Conservation (phyloP, 2,329 filamentous ascomycete species). For the Bipolaris zeicola region DNA sequence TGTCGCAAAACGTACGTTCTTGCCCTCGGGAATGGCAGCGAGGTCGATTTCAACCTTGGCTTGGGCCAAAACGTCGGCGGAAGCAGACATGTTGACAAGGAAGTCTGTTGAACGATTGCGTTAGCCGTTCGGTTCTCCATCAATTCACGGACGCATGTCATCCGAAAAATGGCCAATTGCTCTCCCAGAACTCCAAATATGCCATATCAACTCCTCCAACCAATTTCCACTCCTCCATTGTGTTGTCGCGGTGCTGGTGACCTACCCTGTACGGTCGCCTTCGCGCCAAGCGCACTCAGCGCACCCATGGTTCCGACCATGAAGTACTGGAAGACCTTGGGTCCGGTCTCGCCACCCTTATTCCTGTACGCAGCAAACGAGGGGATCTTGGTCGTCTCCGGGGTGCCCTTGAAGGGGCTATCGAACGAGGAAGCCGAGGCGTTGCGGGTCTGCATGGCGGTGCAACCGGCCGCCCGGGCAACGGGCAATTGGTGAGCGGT, state of each 20-base stretch:
- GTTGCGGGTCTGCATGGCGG: slow-evolving; percentile 53
- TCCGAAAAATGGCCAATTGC: slow-evolving; percentile 43
- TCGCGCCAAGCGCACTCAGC: slow-evolving; percentile 88
- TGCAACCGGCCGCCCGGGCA: slow-evolving; percentile 53
- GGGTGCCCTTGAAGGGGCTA: slow-evolving; percentile 61
- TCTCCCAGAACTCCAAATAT: slow-evolving; percentile 9
- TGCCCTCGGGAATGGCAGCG: slow-evolving; percentile 91
- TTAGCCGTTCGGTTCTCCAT: slow-evolving; percentile 40
- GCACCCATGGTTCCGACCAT: slow-evolving; percentile 97
- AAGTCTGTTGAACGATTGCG: slow-evolving; percentile 71
- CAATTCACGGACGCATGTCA: slow-evolving; percentile 28
- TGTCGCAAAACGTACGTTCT: slow-evolving; percentile 76
- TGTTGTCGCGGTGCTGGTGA: slow-evolving; percentile 14
- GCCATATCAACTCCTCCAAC: slow-evolving; percentile 1
- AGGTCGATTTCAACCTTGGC: slow-evolving; percentile 99
- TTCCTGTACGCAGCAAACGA: slow-evolving; percentile 88
- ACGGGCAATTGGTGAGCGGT: slow-evolving; percentile 54
- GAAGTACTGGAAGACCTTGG: slow-evolving; percentile 95
- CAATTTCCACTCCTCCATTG: slow-evolving; percentile 14
- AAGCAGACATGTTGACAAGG: slow-evolving; percentile 99
- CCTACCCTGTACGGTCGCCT: slow-evolving; percentile 97
- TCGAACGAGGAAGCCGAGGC: slow-evolving; percentile 54
- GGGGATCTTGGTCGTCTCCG: slow-evolving; percentile 72
- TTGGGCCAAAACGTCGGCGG: slow-evolving; percentile 97
- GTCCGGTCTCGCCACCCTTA: slow-evolving; percentile 68